Conservation (phyloP, 2,329 filamentous ascomycete species). For the Alternaria consortialis region DNA sequence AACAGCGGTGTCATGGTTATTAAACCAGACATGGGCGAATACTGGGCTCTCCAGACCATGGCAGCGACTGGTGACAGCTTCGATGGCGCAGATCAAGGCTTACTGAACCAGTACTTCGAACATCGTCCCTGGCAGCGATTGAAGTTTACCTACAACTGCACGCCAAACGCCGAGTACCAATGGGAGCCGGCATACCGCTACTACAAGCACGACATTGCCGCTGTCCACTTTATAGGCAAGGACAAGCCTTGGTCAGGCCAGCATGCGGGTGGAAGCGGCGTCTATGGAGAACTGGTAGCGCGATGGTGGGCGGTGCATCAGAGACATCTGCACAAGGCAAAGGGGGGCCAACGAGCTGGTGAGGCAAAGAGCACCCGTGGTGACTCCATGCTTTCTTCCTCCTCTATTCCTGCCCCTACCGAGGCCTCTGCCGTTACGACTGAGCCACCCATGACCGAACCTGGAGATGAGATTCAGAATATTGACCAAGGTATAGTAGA, state of each 20-base stretch:
- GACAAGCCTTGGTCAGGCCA: slow-evolving; percentile 81
- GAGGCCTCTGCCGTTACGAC: slow-evolving; percentile 49
- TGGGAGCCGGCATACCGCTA: slow-evolving; percentile 95
- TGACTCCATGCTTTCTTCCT: slow-evolving; percentile 13
- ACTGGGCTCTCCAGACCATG: slow-evolving; percentile 83
- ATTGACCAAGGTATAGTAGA: slow-evolving; percentile 54
- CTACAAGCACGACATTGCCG: slow-evolving; percentile 86
- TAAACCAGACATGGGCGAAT: slow-evolving; percentile 85
- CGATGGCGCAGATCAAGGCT: slow-evolving; percentile 94
- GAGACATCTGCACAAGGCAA: slow-evolving; percentile 69
- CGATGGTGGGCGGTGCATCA: slow-evolving; percentile 97
- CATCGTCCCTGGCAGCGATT: slow-evolving; percentile 79
- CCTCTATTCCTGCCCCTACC: slow-evolving; percentile 28
- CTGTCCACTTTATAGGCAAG: slow-evolving; percentile 93
- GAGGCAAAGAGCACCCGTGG: slow-evolving; percentile 20
- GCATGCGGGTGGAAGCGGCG: slow-evolving; percentile 62
- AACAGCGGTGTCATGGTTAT: slow-evolving; percentile 98
- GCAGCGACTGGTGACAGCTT: slow-evolving; percentile 90
- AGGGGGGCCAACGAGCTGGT: slow-evolving; percentile 8
- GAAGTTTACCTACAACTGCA: slow-evolving; percentile 97
- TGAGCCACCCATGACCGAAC: slow-evolving; percentile 56
- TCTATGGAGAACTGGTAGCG: slow-evolving; percentile 83
- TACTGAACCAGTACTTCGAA: slow-evolving; percentile 94
- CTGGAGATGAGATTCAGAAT: slow-evolving; percentile 54
- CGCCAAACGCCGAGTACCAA: slow-evolving; percentile 95